Conservation (phyloP, 2,329 filamentous ascomycete genomes). For the Zasmidium angulare region DNA sequence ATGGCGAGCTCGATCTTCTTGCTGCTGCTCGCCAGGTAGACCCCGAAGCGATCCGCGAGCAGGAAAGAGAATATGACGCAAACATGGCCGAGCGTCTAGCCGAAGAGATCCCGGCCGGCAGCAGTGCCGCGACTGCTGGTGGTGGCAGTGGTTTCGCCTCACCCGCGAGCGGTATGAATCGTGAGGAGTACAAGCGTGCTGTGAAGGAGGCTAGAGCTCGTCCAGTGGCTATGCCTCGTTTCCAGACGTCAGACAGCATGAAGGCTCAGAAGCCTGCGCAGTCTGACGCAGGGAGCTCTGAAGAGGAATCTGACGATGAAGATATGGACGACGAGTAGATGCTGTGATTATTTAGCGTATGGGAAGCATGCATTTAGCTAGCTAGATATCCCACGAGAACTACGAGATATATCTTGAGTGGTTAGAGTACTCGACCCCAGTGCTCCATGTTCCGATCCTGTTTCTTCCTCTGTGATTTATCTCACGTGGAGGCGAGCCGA, state of each 20-base stretch:
- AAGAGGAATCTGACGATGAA: no score
- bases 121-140: slow-evolving; percentile 49
- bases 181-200: slow-evolving; percentile 22
- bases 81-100: slow-evolving; percentile 48
- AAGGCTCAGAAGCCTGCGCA: slow-evolving; percentile 18
- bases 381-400: no score
- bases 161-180: slow-evolving; percentile 31
- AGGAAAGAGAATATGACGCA: slow-evolving; percentile 50
- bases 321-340: slow-evolving; percentile 20
- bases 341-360: background rate
- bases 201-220: slow-evolving; percentile 15
- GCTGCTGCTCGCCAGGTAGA: slow-evolving; percentile 46
- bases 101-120: slow-evolving; percentile 50
- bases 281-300: slow-evolving; percentile 6
- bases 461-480: background rate
- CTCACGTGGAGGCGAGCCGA: background rate
- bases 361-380: no score
- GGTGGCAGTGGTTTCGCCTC: slow-evolving; percentile 50
- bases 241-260: slow-evolving; percentile 24
- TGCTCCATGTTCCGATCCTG: background rate
- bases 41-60: slow-evolving; percentile 40
- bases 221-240: slow-evolving; percentile 12
- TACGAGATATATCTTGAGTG: no score
- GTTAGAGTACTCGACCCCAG: no score
- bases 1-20: slow-evolving; percentile 46